Conservation (phyloP, 1,284 basidiomycete genomes). For the Pulveroboletus sp. region DNA sequence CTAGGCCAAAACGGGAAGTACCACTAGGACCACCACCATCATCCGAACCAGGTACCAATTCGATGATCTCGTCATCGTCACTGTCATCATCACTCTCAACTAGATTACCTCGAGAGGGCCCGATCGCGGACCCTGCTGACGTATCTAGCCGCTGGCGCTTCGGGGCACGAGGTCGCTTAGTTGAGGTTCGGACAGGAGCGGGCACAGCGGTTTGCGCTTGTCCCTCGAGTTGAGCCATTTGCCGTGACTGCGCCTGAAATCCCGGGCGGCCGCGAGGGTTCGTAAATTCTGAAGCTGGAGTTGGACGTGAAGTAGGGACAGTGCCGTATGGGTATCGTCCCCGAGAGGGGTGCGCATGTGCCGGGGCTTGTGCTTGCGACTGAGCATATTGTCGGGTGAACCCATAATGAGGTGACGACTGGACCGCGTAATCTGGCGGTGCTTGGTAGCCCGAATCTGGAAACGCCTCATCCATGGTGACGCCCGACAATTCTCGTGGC, state of each 20-base stretch:
- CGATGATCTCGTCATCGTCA: slow-evolving; percentile 33
- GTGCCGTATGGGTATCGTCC: slow-evolving; percentile 13
- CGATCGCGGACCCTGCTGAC: not conserved
- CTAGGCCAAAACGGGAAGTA: not conserved
- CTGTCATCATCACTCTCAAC: slow-evolving; percentile 35
- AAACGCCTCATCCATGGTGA: not conserved
- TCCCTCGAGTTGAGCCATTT: not conserved
- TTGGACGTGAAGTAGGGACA: slow-evolving; percentile 2
- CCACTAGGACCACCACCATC: slow-evolving; percentile 1
- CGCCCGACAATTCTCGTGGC: not conserved
- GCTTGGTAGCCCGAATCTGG: slow-evolving; percentile 2
- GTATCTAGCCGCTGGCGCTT: slow-evolving; percentile 23
- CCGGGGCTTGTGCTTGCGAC: slow-evolving; percentile 1
- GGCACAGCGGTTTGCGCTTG: not conserved
- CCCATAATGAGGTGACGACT: slow-evolving; percentile 2
- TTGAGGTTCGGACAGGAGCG: slow-evolving; percentile 11
- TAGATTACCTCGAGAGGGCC: slow-evolving; percentile 2
- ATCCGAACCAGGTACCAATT: slow-evolving; percentile 22
- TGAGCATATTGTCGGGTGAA: slow-evolving; percentile 10
- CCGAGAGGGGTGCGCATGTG: slow-evolving; percentile 6
- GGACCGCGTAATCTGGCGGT: slow-evolving; percentile 8
- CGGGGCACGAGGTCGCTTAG: slow-evolving; percentile 24
- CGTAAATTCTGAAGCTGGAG: slow-evolving; percentile 4
- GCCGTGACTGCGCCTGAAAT: slow-evolving; percentile 7
- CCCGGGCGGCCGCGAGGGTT: slow-evolving; percentile 1